Evolutionary conservation across 2,329 filamentous ascomycete genomes (phyloP), one percentile per base, ranked within the genome.

Genomic region (Cytospora mali): DNA sequence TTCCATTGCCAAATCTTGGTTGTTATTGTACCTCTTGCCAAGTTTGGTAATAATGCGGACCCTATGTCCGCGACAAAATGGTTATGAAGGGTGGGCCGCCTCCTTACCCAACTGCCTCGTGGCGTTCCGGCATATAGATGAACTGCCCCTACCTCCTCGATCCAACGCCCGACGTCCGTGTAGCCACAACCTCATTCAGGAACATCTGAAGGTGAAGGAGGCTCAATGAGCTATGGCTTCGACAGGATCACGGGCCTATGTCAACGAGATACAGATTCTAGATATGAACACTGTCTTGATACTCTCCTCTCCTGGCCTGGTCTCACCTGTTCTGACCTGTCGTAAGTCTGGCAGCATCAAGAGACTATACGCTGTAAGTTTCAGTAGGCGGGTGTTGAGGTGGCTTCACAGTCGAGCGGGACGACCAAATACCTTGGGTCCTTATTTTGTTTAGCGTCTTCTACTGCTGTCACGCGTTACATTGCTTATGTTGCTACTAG

Each of bases 31-130:
- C 39, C 58, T 52, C 27, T 60, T 60, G 48, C 58, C 58, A 25
- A 35, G 58, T 60, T 60, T 35, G 58, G 58, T 25, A 60, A 60
- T 60, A 49, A 27, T 52, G 58, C 58, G 58, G 58, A 60, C 58
- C 58, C 50, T 60, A 54, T 60, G 58, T 60, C 58, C 58, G 50
- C 58, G 58, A 60, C 58, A 60, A 49, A 46, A 54, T 48, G 50
- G 50, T 54, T 39, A 53, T 54, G 57, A 60, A 60, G 50, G 57
- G 48, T 48, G n/a, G 35, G 50, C 50, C 31, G 33, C 51, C 49
- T 52, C 49, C n/a, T n/a, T n/a, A n/a, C n/a, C n/a, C n/a, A n/a
- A n/a, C n/a, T n/a, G n/a, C n/a, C n/a, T n/a, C n/a, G n/a, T n/a
- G n/a, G n/a, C n/a, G n/a, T n/a, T n/a, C n/a, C n/a, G n/a, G n/a